Evolutionary conservation across 2,329 filamentous ascomycete species (phyloP).

Genomic region (Dactylellina parvicollis): DNA sequence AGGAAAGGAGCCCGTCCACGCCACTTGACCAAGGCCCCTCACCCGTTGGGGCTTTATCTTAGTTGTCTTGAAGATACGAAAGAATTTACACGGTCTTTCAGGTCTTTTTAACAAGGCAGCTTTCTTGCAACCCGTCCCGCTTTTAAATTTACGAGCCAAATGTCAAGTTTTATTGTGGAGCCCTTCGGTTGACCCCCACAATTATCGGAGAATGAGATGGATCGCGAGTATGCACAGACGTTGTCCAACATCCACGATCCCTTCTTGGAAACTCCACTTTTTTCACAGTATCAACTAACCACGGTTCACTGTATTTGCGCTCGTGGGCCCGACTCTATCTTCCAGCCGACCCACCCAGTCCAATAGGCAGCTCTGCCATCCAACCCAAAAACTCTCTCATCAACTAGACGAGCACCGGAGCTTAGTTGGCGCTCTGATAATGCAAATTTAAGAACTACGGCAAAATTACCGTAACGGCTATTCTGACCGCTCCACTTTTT

Average conservation of each 20-base stretch:
- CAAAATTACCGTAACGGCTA: conserved; percentile 52
- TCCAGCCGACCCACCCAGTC: conserved; percentile 11
- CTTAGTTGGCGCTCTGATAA: conserved; percentile 40
- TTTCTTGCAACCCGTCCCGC: neutral
- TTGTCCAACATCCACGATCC: conserved; percentile 22
- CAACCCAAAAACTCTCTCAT: conserved; percentile 35
- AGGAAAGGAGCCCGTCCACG: conserved; percentile 26
- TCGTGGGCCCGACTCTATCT: conserved; percentile 16
- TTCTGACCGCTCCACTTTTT: conserved; percentile 31
- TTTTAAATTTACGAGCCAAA: neutral
- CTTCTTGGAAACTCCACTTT: conserved; percentile 27
- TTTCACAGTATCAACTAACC: conserved; percentile 33
- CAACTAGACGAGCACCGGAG: conserved; percentile 30
- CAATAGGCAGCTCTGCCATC: conserved; percentile 42
- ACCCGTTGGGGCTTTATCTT: neutral
- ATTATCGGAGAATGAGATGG: conserved; percentile 25
- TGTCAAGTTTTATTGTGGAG: conserved; percentile 16
- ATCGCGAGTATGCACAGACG: conserved; percentile 43
- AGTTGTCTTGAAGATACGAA: too few relatives aligned
- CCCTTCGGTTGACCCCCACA: conserved; percentile 40
- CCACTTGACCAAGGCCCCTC: conserved; percentile 8
- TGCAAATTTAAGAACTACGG: conserved; percentile 41
- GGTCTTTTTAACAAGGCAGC: neutral
- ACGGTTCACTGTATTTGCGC: conserved; percentile 36
- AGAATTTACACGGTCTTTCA: neutral